Conservation (phyloP, 1,284 basidiomycete species). For the Blastosporella zonata region DNA sequence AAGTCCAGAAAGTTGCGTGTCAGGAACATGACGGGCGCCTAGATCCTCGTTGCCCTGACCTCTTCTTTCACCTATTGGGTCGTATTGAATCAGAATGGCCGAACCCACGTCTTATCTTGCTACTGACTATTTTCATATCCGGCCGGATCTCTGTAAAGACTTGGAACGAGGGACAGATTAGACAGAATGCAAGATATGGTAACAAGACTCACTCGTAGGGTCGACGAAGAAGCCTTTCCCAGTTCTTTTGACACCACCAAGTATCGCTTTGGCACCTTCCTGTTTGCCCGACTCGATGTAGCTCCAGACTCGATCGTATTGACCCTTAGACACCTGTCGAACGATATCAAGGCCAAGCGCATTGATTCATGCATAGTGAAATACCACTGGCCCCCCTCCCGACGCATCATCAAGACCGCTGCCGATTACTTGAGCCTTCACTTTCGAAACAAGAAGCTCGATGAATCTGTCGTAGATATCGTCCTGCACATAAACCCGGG, state of each 20-base stretch:
- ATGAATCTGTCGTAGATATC: constrained; percentile 85
- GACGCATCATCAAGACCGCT: constrained; percentile 75
- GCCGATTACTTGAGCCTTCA: constrained; percentile 72
- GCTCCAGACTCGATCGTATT: constrained; percentile 86
- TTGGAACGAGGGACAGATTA: constrained; percentile 28
- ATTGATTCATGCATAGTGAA: not conserved
- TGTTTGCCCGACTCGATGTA: constrained; percentile 88
- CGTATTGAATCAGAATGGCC: constrained; percentile 3
- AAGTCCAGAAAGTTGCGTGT: not conserved
- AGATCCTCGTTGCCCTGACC: constrained; percentile 32
- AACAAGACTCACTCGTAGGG: constrained; percentile 55
- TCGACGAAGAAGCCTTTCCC: constrained; percentile 75
- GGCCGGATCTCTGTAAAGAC: constrained; percentile 73
- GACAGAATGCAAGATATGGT: not conserved
- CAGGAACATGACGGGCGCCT: not conserved
- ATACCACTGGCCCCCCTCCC: constrained; percentile 78
- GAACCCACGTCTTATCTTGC: constrained; percentile 2
- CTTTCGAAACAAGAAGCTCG: constrained; percentile 60
- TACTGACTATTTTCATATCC: constrained; percentile 73
- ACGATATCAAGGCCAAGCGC: not conserved
- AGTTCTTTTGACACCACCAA: constrained; percentile 75
- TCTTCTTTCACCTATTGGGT: constrained; percentile 65
- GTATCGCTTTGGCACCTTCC: constrained; percentile 77
- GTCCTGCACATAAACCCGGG: constrained; percentile 82
- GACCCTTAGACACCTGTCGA: constrained; percentile 71